Percentiles rank a stretch among this genome's conserved stretches.
Conservation (phyloP, 140 eudicot genomes). For the Bidens hawaiensis region DNA sequence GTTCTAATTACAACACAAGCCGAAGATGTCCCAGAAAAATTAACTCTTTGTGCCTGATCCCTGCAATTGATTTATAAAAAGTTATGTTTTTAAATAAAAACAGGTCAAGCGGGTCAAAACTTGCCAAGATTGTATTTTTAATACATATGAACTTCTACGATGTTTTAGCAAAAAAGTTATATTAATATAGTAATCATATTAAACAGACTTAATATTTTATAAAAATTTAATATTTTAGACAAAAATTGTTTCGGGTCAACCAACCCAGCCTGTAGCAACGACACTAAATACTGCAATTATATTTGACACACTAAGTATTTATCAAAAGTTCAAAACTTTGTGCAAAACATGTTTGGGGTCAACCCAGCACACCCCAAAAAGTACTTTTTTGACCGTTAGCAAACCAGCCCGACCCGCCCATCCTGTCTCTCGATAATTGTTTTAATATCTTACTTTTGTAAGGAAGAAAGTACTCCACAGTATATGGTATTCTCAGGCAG, state of each 20-base stretch:
- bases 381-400: not conserved
- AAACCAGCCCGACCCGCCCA: not conserved
- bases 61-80: conserved; percentile 31
- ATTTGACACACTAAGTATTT: not conserved
- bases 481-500: conserved; percentile 74
- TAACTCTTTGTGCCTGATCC: conserved; percentile 66
- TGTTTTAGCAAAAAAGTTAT: not conserved
- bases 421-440: not conserved
- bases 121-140: not conserved
- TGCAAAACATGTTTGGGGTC: not conserved
- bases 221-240: not conserved
- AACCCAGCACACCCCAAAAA: not conserved
- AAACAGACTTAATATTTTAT: not conserved
- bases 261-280: not conserved
- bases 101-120: not conserved
- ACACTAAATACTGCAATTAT: not conserved
- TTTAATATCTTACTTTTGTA: conserved; percentile 63
- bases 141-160: not conserved
- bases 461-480: conserved; percentile 71
- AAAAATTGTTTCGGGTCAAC: not conserved
- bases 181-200: not conserved
- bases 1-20: conserved; percentile 6
- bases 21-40: conserved; percentile 54
- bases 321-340: not conserved
- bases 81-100: too few species aligned